Base-by-base conservation (phyloP, 2,329 filamentous ascomycete genomes). In the Cordyceps militaris region DNA sequence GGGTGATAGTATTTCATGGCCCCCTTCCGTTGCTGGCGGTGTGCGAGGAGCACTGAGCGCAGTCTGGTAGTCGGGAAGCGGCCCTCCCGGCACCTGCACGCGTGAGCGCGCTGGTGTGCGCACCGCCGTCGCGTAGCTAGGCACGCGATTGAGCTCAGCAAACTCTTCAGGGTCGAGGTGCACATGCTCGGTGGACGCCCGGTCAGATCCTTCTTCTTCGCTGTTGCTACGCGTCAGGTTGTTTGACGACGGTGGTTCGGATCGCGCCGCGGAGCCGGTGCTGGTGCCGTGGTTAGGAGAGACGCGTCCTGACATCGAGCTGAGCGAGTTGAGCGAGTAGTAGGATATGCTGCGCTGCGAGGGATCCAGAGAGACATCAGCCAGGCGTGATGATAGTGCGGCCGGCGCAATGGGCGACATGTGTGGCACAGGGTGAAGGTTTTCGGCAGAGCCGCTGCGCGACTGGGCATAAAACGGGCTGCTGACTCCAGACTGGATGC, bases 371-470 rank as follows among this genome's bases (percentile, higher is more conserved):
- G 81, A 81, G 51, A 93, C 84, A 66, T 84, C 85, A 61, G 93
- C 89, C 60, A 96, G 78, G 56, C 71, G 86, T 72, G 71, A 87
- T 72, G 71, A 89, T 63, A 82, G 79, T 59, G 73, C 79, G 32
- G 78, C 80, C n/a, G 80, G 81, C 14, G 72, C 65, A 13, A 74
- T 64, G 13, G 69, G 66, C 13, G 63, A 63, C 50, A 64, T 66
- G 58, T 70, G 65, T 1, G 64, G 62, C 53, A 73, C 67, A 84
- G 74, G 4, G 79, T 82, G 49, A 50, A 97, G 76, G 67, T 97
- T 93, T 65, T 97, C 94, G 10, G 80, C 76, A 0, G 93, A 97
- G 6, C 88, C 86, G 48, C 86, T 82, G 57, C 91, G 85, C 56
- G 89, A 87, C 52, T 84, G 82, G 8, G 78, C 80, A 65, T 85